Evolutionary conservation across 805 yeast genomes (phyloP), one percentile per base, ranked within the genome.

Genomic region (Lipomyces yamadae): DNA sequence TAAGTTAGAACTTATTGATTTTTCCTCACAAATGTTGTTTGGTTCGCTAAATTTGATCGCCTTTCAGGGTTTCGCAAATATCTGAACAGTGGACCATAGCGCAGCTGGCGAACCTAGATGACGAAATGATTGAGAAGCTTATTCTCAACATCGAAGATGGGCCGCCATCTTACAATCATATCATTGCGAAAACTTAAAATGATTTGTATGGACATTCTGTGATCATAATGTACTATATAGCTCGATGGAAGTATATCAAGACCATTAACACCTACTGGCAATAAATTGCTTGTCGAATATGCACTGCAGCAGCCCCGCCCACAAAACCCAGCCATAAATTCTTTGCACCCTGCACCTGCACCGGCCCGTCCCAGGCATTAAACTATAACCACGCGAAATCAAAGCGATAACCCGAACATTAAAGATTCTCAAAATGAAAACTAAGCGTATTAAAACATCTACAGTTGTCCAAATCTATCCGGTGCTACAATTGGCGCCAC

Each of bases 401-500:
- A 37, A 37, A 37, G 7, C 48, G 18, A 42, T 15, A 42, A 24
- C 48, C 48, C 18, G 48, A 42, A 42, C 48, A 42, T 15, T 7
- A 42, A 4, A 42, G 24, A 24, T 24, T 24, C 24, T 24, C 24
- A 11, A 42, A n/a, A 42, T 42, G 24, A 18, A 30, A 30, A 8
- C 53, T 29, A 61, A 24, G 24, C 24, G 24, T 24, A 24, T 24
- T 24, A 24, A 24, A n/a, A 39, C 53, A 15, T 13, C 52, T 39
- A 58, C 13, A 65, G 63, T 30, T 52, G 50, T 2, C 71, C 71
- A 78, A 95, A 95, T 66, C 98, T 81, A 70, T 94, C 98, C 1
- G 98, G 98, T 82, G 92, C 85, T 13, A 91, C 72, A 6, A 91
- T 89, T 0, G 99, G 99, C 0, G 98, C 99, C 8, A 91, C 76